phyloP scores from a whole-genome alignment of 345 rosid genomes.

The Camelina laxa region DNA sequence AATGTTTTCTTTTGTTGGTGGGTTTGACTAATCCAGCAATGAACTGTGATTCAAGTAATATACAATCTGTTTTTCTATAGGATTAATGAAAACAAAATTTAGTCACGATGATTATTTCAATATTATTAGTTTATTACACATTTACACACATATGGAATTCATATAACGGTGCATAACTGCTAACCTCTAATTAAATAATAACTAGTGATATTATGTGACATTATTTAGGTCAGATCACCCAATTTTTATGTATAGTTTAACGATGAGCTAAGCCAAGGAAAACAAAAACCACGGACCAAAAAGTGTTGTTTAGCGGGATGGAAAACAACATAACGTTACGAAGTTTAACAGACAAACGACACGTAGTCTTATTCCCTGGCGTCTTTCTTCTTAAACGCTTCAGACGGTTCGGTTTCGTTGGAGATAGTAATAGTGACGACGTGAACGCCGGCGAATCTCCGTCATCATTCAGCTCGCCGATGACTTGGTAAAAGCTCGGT shows the following conservation, averaged over 20 bases:
- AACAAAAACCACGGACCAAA: background rate
- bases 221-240: background rate
- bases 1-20: background rate
- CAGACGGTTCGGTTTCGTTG: background rate
- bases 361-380: background rate
- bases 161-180: background rate
- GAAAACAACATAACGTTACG: background rate
- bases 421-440: no score
- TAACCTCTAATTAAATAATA: background rate
- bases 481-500: background rate
- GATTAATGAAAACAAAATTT: background rate
- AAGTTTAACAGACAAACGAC: background rate
- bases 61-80: background rate
- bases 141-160: background rate
- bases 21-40: background rate
- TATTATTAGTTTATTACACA: background rate
- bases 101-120: background rate
- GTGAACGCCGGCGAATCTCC: no score
- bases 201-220: background rate
- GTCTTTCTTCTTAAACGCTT: background rate
- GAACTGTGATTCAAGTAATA: slow-evolving; percentile 26
- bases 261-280: background rate
- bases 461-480: no score
- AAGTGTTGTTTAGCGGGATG: background rate
- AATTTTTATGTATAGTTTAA: background rate